A percentile compares a stretch with the other conserved stretches of the same genome.
Evolutionary conservation across 139 green algal genomes (phyloP).

Genomic region (Micractinium conductrix): DNA sequence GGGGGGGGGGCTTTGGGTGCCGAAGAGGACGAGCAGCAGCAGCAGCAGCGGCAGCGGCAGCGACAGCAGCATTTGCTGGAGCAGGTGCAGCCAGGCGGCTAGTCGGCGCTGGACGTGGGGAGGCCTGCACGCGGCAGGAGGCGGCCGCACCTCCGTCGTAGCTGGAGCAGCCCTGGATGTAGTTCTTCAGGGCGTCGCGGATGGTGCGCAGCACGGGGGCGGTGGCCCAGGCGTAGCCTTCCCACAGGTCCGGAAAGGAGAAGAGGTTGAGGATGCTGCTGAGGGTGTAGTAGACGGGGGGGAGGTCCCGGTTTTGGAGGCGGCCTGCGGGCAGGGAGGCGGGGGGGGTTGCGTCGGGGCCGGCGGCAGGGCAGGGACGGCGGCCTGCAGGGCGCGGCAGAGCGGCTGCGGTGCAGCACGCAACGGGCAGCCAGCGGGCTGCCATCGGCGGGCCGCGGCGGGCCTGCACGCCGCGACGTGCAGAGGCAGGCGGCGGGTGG

Average conservation of each 20-base stretch:
- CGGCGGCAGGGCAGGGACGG: no score
- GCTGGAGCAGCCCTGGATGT: neutral
- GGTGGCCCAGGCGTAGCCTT: neutral
- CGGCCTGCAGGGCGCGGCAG: neutral
- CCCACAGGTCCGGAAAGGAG: neutral
- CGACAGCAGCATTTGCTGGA: no score
- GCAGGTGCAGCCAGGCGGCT: no score
- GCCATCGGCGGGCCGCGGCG: neutral
- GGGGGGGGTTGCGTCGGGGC: neutral
- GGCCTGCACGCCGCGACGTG: neutral
- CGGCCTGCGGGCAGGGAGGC: neutral
- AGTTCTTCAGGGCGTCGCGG: neutral
- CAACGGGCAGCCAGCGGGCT: neutral
- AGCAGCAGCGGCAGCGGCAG: no score
- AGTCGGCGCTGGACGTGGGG: no score
- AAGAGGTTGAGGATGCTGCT: constrained; percentile 7
- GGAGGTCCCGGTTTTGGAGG: neutral
- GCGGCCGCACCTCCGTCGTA: neutral
- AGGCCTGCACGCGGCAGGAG: no score
- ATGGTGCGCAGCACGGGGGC: neutral
- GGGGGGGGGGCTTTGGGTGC: neutral
- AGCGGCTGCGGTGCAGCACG: neutral
- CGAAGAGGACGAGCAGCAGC: no score
- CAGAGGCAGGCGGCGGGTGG: no score
- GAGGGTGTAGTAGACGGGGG: constrained; percentile 7